Percentiles rank a stretch among this genome's conserved stretches.
Evolutionary conservation across 176 grass and related monocot genomes (phyloP).

Genomic region (Cenchrus americanus): DNA sequence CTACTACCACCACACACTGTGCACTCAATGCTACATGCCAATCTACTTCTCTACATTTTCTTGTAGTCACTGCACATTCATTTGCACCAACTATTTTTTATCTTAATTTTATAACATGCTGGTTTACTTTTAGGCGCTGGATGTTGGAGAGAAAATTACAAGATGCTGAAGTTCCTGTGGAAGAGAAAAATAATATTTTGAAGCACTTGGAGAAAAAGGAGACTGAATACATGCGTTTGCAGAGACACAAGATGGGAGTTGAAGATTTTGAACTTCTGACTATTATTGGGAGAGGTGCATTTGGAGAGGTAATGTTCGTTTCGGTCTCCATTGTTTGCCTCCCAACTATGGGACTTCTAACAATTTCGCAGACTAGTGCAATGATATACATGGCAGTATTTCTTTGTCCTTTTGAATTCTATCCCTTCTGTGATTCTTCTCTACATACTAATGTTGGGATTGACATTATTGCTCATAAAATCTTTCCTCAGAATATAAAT

Average conservation of each 20-base stretch:
- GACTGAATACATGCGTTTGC: slow-evolving; percentile 95
- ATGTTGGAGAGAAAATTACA: slow-evolving; percentile 93
- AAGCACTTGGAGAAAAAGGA: slow-evolving; percentile 98
- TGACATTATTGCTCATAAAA: slow-evolving; percentile 26
- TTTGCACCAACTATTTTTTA: not conserved
- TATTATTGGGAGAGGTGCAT: slow-evolving; percentile 98
- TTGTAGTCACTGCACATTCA: slow-evolving; percentile 1
- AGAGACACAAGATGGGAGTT: slow-evolving; percentile 97
- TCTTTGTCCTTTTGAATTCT: slow-evolving; percentile 21
- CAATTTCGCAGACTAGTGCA: not conserved
- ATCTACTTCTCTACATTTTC: slow-evolving; percentile 13
- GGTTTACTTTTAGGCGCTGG: slow-evolving; percentile 73
- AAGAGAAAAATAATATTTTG: slow-evolving; percentile 93
- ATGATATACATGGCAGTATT: not conserved
- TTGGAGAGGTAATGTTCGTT: slow-evolving; percentile 72
- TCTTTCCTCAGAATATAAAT: slow-evolving; percentile 9
- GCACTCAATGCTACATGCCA: slow-evolving; percentile 1
- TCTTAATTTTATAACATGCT: slow-evolving; percentile 32
- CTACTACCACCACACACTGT: not conserved
- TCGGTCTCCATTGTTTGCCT: slow-evolving; percentile 16
- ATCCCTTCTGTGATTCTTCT: not conserved
- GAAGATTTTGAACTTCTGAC: slow-evolving; percentile 99
- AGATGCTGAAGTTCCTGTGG: slow-evolving; percentile 92
- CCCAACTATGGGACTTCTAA: slow-evolving; percentile 27
- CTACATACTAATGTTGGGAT: not conserved